These are phyloP conservation scores for Heterobasidion occidentale DNA, from an alignment of 1,284 basidiomycete species.

Conservation along the genomic window DNA sequence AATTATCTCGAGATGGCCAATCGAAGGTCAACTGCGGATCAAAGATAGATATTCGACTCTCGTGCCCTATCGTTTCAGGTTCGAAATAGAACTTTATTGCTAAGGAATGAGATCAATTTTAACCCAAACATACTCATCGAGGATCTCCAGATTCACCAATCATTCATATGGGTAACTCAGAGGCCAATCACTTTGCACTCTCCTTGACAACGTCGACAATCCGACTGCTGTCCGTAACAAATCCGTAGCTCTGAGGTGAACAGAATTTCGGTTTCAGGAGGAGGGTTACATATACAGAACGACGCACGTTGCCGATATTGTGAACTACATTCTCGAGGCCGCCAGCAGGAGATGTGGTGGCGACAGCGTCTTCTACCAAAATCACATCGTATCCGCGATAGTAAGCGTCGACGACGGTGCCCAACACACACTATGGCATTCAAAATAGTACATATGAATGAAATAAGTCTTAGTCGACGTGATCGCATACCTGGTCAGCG, in stretches of 20 bases:
- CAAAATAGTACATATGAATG: neutral
- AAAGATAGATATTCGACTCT: too few relatives aligned
- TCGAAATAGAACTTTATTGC: too few relatives aligned
- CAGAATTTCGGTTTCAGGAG: neutral
- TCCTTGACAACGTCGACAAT: neutral
- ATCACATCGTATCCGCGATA: conserved; percentile 58
- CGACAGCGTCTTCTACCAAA: conserved; percentile 46
- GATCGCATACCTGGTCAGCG: conserved; percentile 46
- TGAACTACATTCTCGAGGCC: conserved; percentile 51
- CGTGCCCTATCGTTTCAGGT: too few relatives aligned
- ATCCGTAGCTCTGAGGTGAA: neutral
- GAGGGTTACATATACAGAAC: neutral
- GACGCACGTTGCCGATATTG: conserved; percentile 45
- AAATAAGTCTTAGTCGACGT: neutral
- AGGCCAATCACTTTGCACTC: neutral
- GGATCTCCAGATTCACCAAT: too few relatives aligned
- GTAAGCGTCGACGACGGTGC: conserved; percentile 57
- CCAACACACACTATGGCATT: conserved; percentile 47
- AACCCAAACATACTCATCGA: too few relatives aligned
- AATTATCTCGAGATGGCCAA: too few relatives aligned
- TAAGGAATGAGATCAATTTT: too few relatives aligned
- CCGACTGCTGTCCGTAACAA: neutral
- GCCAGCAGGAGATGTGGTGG: conserved; percentile 55
- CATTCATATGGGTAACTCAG: too few relatives aligned
- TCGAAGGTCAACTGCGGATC: too few relatives aligned